phyloP scores from a whole-genome alignment of 306 rosid genomes.

The Ochetophila trinervis region DNA sequence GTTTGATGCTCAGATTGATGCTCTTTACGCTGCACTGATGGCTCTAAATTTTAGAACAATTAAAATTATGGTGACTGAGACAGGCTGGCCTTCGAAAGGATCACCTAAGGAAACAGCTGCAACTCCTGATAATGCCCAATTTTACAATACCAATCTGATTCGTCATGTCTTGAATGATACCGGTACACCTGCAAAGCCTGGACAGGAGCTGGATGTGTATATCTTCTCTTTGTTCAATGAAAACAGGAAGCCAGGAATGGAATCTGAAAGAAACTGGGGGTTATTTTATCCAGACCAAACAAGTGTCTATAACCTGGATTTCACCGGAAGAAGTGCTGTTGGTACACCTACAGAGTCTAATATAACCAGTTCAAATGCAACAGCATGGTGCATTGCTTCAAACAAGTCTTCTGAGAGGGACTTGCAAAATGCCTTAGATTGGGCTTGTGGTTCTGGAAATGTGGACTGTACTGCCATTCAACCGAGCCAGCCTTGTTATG shows the following conservation, averaged over 20 bases:
- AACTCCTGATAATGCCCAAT: constrained; percentile 71
- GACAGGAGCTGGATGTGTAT: constrained; percentile 44
- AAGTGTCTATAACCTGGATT: constrained; percentile 89
- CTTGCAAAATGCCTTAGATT: constrained; percentile 87
- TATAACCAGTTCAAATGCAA: constrained; percentile 57
- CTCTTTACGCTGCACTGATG: constrained; percentile 82
- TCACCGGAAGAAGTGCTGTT: constrained; percentile 70
- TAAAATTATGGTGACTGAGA: constrained; percentile 87
- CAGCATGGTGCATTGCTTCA: constrained; percentile 93
- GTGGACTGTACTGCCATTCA: constrained; percentile 91
- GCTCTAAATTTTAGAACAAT: constrained; percentile 86
- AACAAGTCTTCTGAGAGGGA: constrained; percentile 74
- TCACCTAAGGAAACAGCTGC: constrained; percentile 94
- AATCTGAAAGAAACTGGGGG: constrained; percentile 98
- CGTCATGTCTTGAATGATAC: constrained; percentile 51
- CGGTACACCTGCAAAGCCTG: constrained; percentile 53
- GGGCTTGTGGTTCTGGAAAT: constrained; percentile 98
- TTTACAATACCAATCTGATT: constrained; percentile 57
- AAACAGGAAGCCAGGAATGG: constrained; percentile 90
- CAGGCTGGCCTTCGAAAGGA: constrained; percentile 99
- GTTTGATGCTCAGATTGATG: constrained; percentile 98
- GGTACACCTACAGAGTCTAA: constrained; percentile 56
- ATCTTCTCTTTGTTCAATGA: constrained; percentile 73
- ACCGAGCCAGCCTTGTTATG: constrained; percentile 95
- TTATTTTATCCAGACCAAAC: constrained; percentile 92